Evolutionary conservation across 1,284 basidiomycete genomes (phyloP).

Genomic region (Schizophyllum commune): DNA sequence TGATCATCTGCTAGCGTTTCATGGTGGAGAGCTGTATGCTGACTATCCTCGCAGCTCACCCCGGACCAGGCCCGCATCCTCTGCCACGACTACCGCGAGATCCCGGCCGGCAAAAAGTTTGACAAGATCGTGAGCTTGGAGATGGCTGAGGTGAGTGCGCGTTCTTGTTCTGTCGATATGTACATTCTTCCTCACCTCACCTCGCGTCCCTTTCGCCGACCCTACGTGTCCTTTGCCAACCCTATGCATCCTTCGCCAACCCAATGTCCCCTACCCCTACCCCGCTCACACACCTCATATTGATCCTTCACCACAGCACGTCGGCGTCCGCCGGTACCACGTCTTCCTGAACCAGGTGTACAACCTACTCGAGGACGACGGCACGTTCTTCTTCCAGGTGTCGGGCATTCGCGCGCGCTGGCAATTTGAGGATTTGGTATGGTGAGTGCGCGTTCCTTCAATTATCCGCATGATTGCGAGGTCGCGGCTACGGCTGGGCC

Average conservation of each 20-base stretch:
- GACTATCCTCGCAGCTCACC: no score
- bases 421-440: conserved; percentile 98
- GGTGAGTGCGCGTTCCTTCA: no score
- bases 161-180: not conserved
- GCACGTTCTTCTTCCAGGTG: conserved; percentile 93
- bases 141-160: conserved; percentile 81
- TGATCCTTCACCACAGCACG: conserved; percentile 60
- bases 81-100: conserved; percentile 93
- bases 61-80: conserved; percentile 82
- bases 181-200: no score
- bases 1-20: conserved; percentile 8
- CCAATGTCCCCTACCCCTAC: not conserved
- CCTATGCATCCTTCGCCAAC: not conserved
- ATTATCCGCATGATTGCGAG: no score
- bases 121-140: conserved; percentile 96
- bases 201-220: no score
- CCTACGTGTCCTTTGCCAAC: not conserved
- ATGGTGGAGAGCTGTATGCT: no score
- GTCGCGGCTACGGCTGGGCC: no score
- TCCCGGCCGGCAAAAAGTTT: conserved; percentile 76
- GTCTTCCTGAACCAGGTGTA: conserved; percentile 90
- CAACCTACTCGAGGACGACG: conserved; percentile 90
- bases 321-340: conserved; percentile 90
- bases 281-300: not conserved
- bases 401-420: conserved; percentile 89